phyloP scores from a whole-genome alignment of 75 land plant genomes.

The Chamaecyparis obtusa region DNA sequence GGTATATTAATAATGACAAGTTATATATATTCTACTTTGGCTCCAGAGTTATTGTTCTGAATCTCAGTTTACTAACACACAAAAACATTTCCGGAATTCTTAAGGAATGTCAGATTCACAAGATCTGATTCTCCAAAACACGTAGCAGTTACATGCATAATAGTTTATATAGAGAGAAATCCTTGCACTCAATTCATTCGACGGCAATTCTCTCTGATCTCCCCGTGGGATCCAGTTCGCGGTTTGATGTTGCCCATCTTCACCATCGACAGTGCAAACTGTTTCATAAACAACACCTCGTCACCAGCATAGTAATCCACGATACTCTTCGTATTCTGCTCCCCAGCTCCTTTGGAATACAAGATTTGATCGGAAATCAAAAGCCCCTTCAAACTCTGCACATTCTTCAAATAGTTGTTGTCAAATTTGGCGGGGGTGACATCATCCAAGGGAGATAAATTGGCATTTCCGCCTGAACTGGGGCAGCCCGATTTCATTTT shows the following conservation, averaged over 20 bases:
- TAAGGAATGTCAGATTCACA: too few species aligned
- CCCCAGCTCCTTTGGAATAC: background rate
- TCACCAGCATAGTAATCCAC: constrained; percentile 10
- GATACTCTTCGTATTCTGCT: background rate
- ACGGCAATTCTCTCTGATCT: constrained; percentile 17
- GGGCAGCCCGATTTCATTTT: constrained; percentile 48
- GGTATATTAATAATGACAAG: too few species aligned
- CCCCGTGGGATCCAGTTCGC: constrained; percentile 17
- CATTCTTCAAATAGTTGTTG: constrained; percentile 39
- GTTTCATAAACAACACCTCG: constrained; percentile 29
- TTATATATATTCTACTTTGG: too few species aligned
- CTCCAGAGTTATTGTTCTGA: too few species aligned
- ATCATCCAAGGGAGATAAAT: constrained; percentile 23
- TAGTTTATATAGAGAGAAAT: too few species aligned
- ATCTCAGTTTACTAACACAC: too few species aligned
- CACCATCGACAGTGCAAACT: constrained; percentile 17
- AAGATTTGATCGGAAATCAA: constrained; percentile 50
- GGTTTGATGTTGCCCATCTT: constrained; percentile 26
- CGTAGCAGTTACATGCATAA: too few species aligned
- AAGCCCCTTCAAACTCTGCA: constrained; percentile 35
- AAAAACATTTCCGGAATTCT: too few species aligned
- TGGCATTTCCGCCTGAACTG: background rate
- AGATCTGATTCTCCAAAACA: too few species aligned
- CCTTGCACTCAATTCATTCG: constrained; percentile 9
- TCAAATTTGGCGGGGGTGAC: constrained; percentile 39